phyloP scores from a whole-genome alignment of 257 asterid species.

The Solanum lignicaule region DNA sequence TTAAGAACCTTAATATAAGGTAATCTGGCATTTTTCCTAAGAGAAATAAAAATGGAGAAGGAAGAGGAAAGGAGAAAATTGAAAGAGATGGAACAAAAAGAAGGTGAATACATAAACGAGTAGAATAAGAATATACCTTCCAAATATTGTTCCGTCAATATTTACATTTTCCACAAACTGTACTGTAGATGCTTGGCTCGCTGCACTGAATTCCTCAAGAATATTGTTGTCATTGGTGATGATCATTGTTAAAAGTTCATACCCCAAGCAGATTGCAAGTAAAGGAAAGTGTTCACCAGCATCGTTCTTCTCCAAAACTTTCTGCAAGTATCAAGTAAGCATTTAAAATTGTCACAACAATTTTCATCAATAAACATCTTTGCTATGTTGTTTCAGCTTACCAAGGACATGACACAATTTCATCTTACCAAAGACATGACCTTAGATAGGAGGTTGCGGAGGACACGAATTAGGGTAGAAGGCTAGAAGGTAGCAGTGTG shows the following conservation, averaged over 20 bases:
- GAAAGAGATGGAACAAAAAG: background rate
- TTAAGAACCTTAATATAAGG: background rate
- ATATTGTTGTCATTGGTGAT: conserved; percentile 67
- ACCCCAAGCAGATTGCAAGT: conserved; percentile 90
- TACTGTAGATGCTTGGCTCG: conserved; percentile 69
- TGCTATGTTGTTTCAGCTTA: background rate
- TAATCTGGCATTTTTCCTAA: background rate
- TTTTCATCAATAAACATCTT: background rate
- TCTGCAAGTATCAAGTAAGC: conserved; percentile 27
- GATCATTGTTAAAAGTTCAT: conserved; percentile 77
- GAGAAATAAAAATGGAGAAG: background rate
- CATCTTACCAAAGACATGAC: no score
- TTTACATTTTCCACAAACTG: conserved; percentile 37
- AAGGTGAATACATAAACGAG: background rate
- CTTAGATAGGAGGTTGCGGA: no score
- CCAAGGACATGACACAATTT: no score
- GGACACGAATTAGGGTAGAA: no score
- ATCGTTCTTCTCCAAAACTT: conserved; percentile 60
- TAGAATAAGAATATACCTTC: conserved; percentile 32
- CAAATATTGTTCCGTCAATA: conserved; percentile 57
- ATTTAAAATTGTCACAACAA: background rate
- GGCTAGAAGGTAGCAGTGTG: no score
- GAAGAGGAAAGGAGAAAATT: background rate
- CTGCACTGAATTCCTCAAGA: conserved; percentile 65
- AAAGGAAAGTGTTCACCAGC: conserved; percentile 80